Percentiles rank a stretch among this genome's conserved stretches.
phyloP scores from a whole-genome alignment of 768 basidiomycete species.

The Mrakia blollopis region DNA sequence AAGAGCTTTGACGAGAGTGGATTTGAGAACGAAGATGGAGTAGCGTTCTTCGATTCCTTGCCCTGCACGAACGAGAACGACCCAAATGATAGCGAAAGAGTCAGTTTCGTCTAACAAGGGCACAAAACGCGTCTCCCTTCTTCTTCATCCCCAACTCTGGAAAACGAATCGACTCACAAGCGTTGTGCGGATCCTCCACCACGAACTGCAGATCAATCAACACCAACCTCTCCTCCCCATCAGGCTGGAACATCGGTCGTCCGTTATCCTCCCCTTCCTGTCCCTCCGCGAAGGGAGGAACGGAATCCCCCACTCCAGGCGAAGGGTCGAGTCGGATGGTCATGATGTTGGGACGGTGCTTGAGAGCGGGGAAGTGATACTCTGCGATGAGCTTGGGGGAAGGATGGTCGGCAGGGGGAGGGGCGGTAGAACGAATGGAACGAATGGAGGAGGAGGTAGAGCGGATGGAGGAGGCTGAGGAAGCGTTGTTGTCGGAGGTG shows the following conservation, averaged over 20 bases:
- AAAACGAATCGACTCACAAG: background rate
- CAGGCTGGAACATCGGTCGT: conserved; percentile 24
- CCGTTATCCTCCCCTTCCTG: background rate
- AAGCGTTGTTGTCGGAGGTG: too few relatives aligned
- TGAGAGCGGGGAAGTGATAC: conserved; percentile 7
- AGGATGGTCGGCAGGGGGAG: background rate
- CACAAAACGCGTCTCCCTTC: background rate
- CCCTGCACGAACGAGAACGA: background rate
- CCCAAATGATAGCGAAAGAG: background rate
- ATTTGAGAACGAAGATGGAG: conserved; percentile 28
- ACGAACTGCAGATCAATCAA: conserved; percentile 18
- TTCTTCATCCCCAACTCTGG: background rate
- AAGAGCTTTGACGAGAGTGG: conserved; percentile 24
- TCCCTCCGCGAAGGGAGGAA: conserved; percentile 31
- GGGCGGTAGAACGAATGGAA: too few relatives aligned
- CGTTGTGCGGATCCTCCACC: background rate
- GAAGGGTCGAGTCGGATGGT: conserved; percentile 30
- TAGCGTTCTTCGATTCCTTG: conserved; percentile 13
- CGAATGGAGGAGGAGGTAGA: background rate
- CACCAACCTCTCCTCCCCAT: conserved; percentile 23
- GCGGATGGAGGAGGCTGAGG: background rate
- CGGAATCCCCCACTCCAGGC: conserved; percentile 20
- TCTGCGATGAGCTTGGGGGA: conserved; percentile 21
- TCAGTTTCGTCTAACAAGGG: background rate
- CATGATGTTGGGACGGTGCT: conserved; percentile 9